Evolutionary conservation across 176 grass and related monocot genomes (phyloP), one percentile per base, ranked within the genome.

Genomic region (Coix lacrymajobi): DNA sequence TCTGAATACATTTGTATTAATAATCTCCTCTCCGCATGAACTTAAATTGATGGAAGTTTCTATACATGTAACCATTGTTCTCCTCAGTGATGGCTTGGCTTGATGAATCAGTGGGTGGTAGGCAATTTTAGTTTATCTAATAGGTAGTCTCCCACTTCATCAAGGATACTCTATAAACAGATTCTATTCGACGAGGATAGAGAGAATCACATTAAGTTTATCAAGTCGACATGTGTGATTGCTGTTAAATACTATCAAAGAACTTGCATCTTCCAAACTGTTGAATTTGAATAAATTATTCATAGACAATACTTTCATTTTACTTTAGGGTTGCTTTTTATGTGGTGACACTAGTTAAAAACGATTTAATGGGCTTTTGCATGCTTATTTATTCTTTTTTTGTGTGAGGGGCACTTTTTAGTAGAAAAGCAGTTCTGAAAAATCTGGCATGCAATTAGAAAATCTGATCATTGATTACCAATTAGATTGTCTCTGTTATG

Each of bases 101-200:
- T 86, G 58, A 72, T 71, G 45, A 41, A 86, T 82, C 61, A 73
- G 28, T 82, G 67, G 29, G 60, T 9, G 51, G n/a, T 73, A 44
- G n/a, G 46, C 57, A 77, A 30, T 29, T 81, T 25, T 84, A 4
- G 65, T 79, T 73, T 83, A 25, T 89, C n/a, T 32, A 76, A 58
- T 83, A 65, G 43, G 17, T 71, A 34, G 13, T 76, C 22, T 40
- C 40, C 70, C 17, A 69, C 17, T 76, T 83, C 9, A 49, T 58
- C 30, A 20, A 86, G 36, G 12, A 78, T 58, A 48, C 3, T 43
- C 20, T 58, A 44, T 79, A 60, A 49, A 32, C 9, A 62, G 11
- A 52, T 77, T 46, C 16, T 78, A 67, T 52, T 68, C 39, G 32
- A 38, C 52, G 34, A 12, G 11, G 22, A 34, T 32, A 13, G 29